Conservation (phyloP, 371 early-diverging fungal genomes). For the Mucor indicus region DNA sequence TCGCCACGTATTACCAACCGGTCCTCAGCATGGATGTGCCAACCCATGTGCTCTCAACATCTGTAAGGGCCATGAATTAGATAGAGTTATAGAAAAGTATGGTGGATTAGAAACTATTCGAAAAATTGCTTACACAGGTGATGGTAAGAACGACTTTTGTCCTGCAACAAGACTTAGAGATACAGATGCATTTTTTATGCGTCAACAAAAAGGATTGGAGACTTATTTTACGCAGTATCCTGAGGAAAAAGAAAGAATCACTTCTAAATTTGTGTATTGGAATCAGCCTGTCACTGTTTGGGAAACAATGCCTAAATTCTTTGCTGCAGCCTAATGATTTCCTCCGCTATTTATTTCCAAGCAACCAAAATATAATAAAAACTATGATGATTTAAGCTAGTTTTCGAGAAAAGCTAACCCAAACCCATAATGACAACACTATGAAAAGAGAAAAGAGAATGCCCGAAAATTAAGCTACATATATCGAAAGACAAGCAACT, state of each 20-base stretch:
- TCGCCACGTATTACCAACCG: conserved; percentile 44
- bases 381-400: too few species aligned
- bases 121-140: conserved; percentile 43
- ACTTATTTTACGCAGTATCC: conserved; percentile 3
- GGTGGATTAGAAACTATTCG: conserved; percentile 16
- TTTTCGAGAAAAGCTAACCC: too few species aligned
- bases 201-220: conserved; percentile 13
- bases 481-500: too few species aligned
- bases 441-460: too few species aligned
- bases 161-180: conserved; percentile 32
- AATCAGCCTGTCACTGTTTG: conserved; percentile 10
- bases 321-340: too few species aligned
- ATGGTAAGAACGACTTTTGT: conserved; percentile 49
- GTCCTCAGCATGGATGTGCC: conserved; percentile 58
- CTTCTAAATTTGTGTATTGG: conserved; percentile 8
- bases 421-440: too few species aligned
- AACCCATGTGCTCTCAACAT: conserved; percentile 69
- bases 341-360: too few species aligned
- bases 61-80: conserved; percentile 66
- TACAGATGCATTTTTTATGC: conserved; percentile 22
- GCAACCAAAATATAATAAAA: too few species aligned
- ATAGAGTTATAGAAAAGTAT: conserved; percentile 22
- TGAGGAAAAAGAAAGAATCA: background rate
- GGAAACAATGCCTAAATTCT: conserved; percentile 10
- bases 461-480: too few species aligned